Base-by-base conservation (phyloP, 2,329 filamentous ascomycete species). In the Ceratocystis albifundus region DNA sequence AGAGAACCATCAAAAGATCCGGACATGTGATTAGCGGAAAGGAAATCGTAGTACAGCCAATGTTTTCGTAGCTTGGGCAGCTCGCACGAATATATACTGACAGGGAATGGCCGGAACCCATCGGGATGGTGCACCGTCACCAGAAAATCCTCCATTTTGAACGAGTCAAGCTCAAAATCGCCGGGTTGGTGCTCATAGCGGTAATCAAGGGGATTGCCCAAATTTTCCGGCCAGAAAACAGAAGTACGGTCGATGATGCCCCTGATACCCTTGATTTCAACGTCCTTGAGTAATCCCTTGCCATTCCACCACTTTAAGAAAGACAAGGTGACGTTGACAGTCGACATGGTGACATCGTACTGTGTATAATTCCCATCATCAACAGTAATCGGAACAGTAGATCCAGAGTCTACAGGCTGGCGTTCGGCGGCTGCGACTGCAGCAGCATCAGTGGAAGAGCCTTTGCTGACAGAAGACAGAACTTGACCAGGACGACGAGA, bases 241-340 rank as follows among this genome's bases (percentile, higher is more conserved):
- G 86, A 88, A 0, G 91, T 96, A 68, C 94, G 84, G 75, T 99
- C 94, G 57, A 99, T 82, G 4, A 97, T 90, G 25, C 94, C 94
- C 68, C 94, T 84, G 36, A 99, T 89, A 3, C 94, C 94, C 73
- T 91, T 94, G 64, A 99, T 87, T 73, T 96, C 91, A 53, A 99
- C 94, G 73, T 97, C 90, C 71, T 89, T 87, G 7, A 99, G 79
- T 4, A 95, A 81, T 0, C 94, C 94, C 75, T 93, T 96, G 25
- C 94, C 93, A 71, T 96, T 97, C 84, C 96, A 95, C 94, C 94
- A 99, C 74, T 96, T 97, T n/a, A 91, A 82, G 71, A 99, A 97
- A 0, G 94, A 99, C 30, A 99, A 76, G 0, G 93, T 97, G 53
- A 99, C 93, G 72, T 99, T 96, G 69, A 99, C 90, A 0, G 90